phyloP scores from a whole-genome alignment of 257 asterid genomes.

The Solanum virginianum region DNA sequence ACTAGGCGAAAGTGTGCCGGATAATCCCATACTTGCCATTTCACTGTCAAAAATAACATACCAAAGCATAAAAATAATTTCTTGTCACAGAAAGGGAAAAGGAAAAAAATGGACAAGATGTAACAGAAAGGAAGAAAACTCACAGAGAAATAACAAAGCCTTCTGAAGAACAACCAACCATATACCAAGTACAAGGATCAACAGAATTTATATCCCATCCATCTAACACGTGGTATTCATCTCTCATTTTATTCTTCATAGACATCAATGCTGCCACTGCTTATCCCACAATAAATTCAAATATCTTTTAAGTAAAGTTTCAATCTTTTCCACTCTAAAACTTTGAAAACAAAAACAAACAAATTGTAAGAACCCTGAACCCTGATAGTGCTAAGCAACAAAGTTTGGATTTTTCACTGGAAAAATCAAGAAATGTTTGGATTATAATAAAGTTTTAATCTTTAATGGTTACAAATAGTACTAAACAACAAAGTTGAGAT shows the following conservation, averaged over 20 bases:
- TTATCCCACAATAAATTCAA: conserved; percentile 1
- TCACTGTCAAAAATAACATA: conserved; percentile 35
- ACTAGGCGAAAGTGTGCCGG: conserved; percentile 70
- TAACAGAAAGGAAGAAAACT: conserved; percentile 7
- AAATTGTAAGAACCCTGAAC: background rate
- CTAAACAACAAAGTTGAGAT: background rate
- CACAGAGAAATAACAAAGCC: conserved; percentile 83
- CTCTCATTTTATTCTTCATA: conserved; percentile 58
- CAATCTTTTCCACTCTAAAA: background rate
- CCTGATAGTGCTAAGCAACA: background rate
- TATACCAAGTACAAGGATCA: conserved; percentile 98
- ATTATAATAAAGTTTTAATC: background rate
- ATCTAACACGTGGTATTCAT: conserved; percentile 53
- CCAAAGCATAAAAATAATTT: background rate
- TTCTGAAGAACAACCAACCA: conserved; percentile 76
- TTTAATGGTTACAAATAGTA: background rate
- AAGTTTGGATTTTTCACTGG: background rate
- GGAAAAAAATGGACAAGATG: background rate
- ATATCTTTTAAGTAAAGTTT: background rate
- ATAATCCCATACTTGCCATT: conserved; percentile 70
- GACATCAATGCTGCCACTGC: conserved; percentile 92
- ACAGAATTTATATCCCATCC: conserved; percentile 98
- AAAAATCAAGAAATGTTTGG: background rate
- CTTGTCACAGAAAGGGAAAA: background rate
- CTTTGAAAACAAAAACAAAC: background rate